These are phyloP conservation scores for Citrus mangshanensis DNA, from an alignment of 345 rosid genomes.

Conservation along the genomic window DNA sequence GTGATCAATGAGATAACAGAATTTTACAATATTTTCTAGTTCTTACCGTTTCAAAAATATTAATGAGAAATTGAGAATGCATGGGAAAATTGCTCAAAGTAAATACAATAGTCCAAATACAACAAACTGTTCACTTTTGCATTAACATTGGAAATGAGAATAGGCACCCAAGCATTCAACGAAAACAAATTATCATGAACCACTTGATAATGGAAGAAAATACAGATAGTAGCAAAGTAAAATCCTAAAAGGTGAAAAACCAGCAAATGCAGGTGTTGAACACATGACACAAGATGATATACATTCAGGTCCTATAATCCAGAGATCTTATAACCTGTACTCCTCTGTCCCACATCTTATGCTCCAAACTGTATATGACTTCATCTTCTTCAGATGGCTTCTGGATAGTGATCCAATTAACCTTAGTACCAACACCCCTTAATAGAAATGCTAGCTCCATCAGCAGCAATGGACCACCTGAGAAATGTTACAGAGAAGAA, in stretches of 20 bases:
- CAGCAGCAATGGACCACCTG: conserved; percentile 53
- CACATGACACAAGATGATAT: background rate
- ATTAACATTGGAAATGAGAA: background rate
- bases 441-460: conserved; percentile 56
- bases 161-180: background rate
- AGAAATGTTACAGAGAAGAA: background rate
- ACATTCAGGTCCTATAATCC: background rate
- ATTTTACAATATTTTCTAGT: background rate
- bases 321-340: conserved; percentile 35
- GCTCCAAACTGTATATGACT: conserved; percentile 50
- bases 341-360: conserved; percentile 51
- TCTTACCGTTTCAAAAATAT: background rate
- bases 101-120: background rate
- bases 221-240: background rate
- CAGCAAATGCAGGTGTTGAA: background rate
- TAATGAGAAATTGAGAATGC: background rate
- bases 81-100: background rate
- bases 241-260: background rate
- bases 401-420: conserved; percentile 46
- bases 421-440: conserved; percentile 52
- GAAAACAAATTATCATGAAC: background rate
- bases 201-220: too few species aligned
- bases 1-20: background rate
- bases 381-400: conserved; percentile 34
- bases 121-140: background rate